Percentiles rank a stretch among this genome's conserved stretches.
Conservation (phyloP, 805 yeast species). For the Saccharomycopsis vini region DNA sequence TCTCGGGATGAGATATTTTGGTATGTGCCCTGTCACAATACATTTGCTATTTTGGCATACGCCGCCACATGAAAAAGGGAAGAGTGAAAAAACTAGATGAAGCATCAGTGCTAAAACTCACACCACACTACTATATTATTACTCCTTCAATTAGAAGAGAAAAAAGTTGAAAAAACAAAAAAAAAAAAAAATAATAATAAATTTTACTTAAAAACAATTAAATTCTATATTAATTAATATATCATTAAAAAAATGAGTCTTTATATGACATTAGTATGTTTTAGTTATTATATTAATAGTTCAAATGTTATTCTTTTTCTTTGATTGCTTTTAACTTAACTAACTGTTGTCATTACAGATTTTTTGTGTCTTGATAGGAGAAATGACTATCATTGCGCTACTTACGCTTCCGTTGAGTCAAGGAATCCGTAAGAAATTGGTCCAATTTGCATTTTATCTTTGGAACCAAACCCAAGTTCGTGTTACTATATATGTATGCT, state of each 20-base stretch:
- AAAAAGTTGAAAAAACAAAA: too few species aligned
- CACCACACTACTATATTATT: too few species aligned
- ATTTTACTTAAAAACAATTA: too few species aligned
- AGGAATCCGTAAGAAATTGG: slow-evolving; percentile 35
- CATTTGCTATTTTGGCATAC: too few species aligned
- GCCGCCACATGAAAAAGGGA: too few species aligned
- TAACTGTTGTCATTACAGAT: slow-evolving; percentile 18
- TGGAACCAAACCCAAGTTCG: slow-evolving; percentile 33
- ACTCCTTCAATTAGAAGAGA: too few species aligned
- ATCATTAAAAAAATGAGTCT: slow-evolving; percentile 16
- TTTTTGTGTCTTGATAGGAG: slow-evolving; percentile 40
- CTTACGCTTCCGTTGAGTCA: slow-evolving; percentile 50
- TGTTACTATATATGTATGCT: slow-evolving; percentile 36
- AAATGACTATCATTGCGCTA: slow-evolving; percentile 40
- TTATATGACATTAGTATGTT: slow-evolving; percentile 18
- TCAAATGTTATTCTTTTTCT: neutral
- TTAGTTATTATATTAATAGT: neutral
- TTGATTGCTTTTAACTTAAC: neutral
- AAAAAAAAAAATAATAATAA: too few species aligned
- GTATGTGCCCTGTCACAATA: too few species aligned
- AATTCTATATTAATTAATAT: too few species aligned
- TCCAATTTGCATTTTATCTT: slow-evolving; percentile 29
- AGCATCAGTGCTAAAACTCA: too few species aligned
- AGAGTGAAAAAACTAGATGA: too few species aligned
- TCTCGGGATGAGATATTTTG: too few species aligned